Evolutionary conservation across 768 basidiomycete species (phyloP), one percentile per base, ranked within the genome.

Genomic region (Hericium coralloides): DNA sequence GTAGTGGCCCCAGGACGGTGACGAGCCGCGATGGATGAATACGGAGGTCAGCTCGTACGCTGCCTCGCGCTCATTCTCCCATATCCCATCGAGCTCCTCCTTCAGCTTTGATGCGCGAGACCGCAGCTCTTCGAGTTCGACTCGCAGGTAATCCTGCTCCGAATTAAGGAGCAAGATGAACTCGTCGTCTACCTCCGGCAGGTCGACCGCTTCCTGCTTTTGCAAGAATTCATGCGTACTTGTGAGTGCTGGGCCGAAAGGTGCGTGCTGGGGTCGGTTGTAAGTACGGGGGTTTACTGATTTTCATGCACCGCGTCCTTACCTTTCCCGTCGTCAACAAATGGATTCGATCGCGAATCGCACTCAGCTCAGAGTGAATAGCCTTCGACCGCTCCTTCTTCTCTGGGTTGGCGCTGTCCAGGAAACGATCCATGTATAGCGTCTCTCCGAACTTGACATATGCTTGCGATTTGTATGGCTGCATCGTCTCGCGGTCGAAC

Each of bases 391-490:
- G 78, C 17, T 77, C 75, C 64, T 84, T 87, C 77, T 90, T 93
- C 59, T 77, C 74, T 0, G 80, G 76, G 64, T 89, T 79, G 2
- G 83, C 87, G 50, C 76, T 80, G 59, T 91, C 87, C 66, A 95
- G 74, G 75, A 95, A 99, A 14, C 97, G 85, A 69, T 97, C 94
- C 81, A 98, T 83, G 66, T 82, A 86, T 14, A 99, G 76, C 10
- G 83, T 88, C 69, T 94, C 89, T 17, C 79, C 84, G 66, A 95
- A 97, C 64, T 85, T 89, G 61, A 99, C 87, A 69, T 93, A 95
- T 3, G 92, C 93, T 66, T 99, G 95, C 5, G 91, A 93, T 70
- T 99, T 99, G 76, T 90, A 93, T 15, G 93, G 86, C 61, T 94
- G 89, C 55, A 92, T 78, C 0, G 89, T 92, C 62, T 92, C 87